Evolutionary conservation across 495 filamentous ascomycete species (phyloP).

Genomic region (Penicillium verhagenii): DNA sequence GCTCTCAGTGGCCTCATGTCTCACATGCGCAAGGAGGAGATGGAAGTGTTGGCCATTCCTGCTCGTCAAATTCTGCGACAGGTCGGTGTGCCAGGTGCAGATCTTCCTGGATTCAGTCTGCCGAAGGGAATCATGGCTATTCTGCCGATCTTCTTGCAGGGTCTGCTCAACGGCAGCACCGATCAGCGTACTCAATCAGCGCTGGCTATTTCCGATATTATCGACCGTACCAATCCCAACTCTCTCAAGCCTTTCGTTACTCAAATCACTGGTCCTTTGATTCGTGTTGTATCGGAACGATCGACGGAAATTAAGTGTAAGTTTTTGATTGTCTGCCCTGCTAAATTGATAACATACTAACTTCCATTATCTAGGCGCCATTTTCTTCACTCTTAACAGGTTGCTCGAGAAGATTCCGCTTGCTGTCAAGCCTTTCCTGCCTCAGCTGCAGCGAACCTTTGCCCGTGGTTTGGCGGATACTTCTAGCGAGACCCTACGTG

Average conservation of each 20-base stretch:
- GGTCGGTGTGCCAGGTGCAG: constrained; percentile 81
- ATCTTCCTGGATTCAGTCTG: constrained; percentile 84
- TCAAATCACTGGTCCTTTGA: constrained; percentile 94
- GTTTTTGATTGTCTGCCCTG: constrained; percentile 5
- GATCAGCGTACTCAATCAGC: constrained; percentile 92
- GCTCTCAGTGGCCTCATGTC: constrained; percentile 86
- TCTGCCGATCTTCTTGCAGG: constrained; percentile 94
- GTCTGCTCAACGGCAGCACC: constrained; percentile 89
- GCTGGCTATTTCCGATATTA: constrained; percentile 89
- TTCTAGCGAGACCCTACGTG: constrained; percentile 83
- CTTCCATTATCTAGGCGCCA: constrained; percentile 59
- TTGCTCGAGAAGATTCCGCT: constrained; percentile 95
- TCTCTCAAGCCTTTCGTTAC: constrained; percentile 92
- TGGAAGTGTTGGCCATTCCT: constrained; percentile 88
- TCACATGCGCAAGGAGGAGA: constrained; percentile 92
- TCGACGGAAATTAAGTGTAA: constrained; percentile 86
- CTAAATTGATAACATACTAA: constrained; percentile 5
- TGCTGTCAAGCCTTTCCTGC: constrained; percentile 93
- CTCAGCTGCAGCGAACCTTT: constrained; percentile 94
- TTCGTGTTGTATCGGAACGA: constrained; percentile 93
- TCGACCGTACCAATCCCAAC: constrained; percentile 82
- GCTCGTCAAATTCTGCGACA: constrained; percentile 81
- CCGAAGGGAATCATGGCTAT: constrained; percentile 98
- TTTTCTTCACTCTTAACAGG: constrained; percentile 91
- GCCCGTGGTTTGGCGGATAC: constrained; percentile 92